Conservation (phyloP, 164 flowering plant species). For the Chimonanthus praecox region DNA sequence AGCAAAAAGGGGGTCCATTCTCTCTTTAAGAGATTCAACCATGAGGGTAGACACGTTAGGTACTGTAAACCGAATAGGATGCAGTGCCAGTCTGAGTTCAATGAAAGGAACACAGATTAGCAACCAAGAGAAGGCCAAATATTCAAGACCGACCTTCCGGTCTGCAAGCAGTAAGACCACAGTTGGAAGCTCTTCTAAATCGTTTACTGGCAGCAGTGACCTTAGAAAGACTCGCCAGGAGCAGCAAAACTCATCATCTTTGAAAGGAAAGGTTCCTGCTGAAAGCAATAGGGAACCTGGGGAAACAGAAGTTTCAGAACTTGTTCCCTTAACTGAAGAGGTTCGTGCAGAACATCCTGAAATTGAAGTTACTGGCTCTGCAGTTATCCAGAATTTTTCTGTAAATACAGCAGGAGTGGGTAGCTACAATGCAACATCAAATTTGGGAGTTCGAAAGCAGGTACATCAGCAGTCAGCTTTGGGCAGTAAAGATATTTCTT, state of each 20-base stretch:
- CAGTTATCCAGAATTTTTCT: constrained; percentile 11
- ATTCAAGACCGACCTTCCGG: constrained; percentile 27
- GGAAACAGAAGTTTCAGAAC: constrained; percentile 27
- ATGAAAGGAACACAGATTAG: constrained; percentile 28
- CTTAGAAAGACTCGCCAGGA: constrained; percentile 23
- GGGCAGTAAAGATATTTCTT: constrained; percentile 21
- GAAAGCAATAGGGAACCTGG: constrained; percentile 33
- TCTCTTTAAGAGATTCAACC: constrained; percentile 35
- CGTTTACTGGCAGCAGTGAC: constrained; percentile 16
- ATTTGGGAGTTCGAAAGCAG: constrained; percentile 25
- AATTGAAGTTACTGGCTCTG: constrained; percentile 19
- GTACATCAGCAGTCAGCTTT: constrained; percentile 23
- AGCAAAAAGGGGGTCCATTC: constrained; percentile 36
- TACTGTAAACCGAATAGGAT: constrained; percentile 60
- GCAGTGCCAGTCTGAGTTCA: constrained; percentile 58
- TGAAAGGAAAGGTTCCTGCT: constrained; percentile 38
- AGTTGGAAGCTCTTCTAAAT: constrained; percentile 54
- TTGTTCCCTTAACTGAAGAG: constrained; percentile 20
- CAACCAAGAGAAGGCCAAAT: constrained; percentile 33
- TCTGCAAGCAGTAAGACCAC: constrained; percentile 50
- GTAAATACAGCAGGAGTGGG: constrained; percentile 20
- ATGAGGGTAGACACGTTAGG: constrained; percentile 33
- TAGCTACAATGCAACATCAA: constrained; percentile 30
- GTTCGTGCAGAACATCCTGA: constrained; percentile 19
- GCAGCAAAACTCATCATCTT: constrained; percentile 26